Evolutionary conservation across 2,329 filamentous ascomycete genomes (phyloP).

Genomic region (Harringtonia aguacate): DNA sequence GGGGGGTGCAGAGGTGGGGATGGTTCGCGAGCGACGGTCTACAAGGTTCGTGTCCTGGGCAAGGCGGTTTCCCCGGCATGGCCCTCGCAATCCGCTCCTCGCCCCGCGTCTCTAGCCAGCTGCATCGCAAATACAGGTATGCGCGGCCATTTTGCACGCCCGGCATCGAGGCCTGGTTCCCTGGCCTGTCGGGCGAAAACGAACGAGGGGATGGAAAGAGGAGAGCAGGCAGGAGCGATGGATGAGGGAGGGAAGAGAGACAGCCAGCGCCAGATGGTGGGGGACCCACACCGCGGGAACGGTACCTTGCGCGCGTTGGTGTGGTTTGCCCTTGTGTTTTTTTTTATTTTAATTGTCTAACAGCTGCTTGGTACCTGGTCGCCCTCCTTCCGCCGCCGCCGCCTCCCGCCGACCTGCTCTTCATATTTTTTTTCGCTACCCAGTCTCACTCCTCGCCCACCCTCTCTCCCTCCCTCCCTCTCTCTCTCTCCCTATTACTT

Average conservation of each 20-base stretch:
- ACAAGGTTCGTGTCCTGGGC: too few species aligned
- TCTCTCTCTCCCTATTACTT: neutral
- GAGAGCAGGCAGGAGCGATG: neutral
- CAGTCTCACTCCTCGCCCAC: slow-evolving; percentile 14
- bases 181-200: too few species aligned
- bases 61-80: too few species aligned
- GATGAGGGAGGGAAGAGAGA: neutral
- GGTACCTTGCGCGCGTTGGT: slow-evolving; percentile 14
- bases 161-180: too few species aligned
- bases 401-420: slow-evolving; percentile 1
- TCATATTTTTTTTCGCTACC: neutral
- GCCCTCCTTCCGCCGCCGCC: neutral
- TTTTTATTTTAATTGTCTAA: neutral
- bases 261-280: slow-evolving; percentile 8
- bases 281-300: slow-evolving; percentile 15
- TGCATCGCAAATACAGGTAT: too few species aligned
- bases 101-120: too few species aligned
- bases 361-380: neutral
- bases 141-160: too few species aligned
- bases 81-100: too few species aligned
- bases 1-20: slow-evolving; percentile 20
- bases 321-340: neutral
- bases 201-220: neutral
- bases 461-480: slow-evolving; percentile 12
- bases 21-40: slow-evolving; percentile 1